A percentile compares a stretch with the other conserved stretches of the same genome.
These are phyloP conservation scores for Lachancea quebecensis DNA, from an alignment of 805 yeast species.

Conservation along the genomic window DNA sequence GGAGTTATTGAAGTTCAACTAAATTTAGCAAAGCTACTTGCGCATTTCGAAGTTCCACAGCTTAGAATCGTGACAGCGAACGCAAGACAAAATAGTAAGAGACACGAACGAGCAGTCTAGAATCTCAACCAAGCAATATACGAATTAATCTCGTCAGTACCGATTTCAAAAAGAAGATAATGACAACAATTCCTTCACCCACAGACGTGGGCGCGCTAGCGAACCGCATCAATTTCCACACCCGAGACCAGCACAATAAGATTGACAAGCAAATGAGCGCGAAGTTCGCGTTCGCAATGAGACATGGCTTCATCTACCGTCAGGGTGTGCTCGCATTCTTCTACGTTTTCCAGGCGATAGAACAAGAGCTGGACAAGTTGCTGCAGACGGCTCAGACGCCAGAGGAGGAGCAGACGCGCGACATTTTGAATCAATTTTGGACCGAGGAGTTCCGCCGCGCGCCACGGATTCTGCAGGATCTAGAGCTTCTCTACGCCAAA, in stretches of 20 bases:
- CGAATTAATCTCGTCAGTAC: not conserved
- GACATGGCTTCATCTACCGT: constrained; percentile 69
- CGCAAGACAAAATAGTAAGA: too few species aligned
- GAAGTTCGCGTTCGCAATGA: constrained; percentile 65
- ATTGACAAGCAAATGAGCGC: constrained; percentile 63
- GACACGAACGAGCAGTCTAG: too few species aligned
- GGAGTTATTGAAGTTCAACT: not conserved
- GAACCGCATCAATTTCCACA: constrained; percentile 69
- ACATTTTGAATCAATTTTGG: constrained; percentile 55
- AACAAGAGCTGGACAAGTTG: constrained; percentile 43
- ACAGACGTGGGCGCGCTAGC: constrained; percentile 79
- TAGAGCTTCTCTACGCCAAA: constrained; percentile 59
- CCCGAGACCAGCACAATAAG: constrained; percentile 58
- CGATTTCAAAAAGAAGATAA: not conserved
- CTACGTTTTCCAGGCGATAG: constrained; percentile 62
- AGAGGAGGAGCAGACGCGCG: constrained; percentile 40
- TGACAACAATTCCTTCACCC: constrained; percentile 56
- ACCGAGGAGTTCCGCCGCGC: constrained; percentile 63
- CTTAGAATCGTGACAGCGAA: too few species aligned
- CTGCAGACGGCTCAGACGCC: constrained; percentile 50
- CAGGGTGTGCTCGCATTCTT: constrained; percentile 74
- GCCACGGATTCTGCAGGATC: constrained; percentile 50
- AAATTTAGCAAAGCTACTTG: not conserved
- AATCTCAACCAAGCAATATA: not conserved
- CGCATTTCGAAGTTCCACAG: not conserved